These are phyloP conservation scores for Barnettozyma salicaria DNA, from an alignment of 805 yeast genomes.

Conservation along the genomic window DNA sequence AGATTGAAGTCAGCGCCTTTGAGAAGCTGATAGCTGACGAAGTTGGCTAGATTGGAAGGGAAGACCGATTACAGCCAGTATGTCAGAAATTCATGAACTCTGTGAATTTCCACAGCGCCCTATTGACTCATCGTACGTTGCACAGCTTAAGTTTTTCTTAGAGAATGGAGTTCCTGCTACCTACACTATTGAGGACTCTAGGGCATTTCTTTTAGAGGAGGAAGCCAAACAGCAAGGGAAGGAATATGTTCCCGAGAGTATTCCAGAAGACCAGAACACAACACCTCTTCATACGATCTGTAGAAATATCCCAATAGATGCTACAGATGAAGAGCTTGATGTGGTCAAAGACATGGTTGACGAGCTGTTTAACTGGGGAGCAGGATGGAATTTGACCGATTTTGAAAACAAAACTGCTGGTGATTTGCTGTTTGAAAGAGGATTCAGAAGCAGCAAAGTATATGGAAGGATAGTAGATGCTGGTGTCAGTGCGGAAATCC, in stretches of 20 bases:
- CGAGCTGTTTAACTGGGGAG: constrained; percentile 73
- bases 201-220: constrained; percentile 34
- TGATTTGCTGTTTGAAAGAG: constrained; percentile 59
- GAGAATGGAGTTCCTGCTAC: constrained; percentile 74
- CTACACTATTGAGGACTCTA: constrained; percentile 72
- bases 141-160: constrained; percentile 40
- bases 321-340: constrained; percentile 34
- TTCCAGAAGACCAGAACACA: constrained; percentile 47
- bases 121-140: constrained; percentile 38
- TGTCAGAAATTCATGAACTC: constrained; percentile 71
- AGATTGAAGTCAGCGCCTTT: too few relatives aligned
- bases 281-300: constrained; percentile 75
- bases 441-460: constrained; percentile 36
- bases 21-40: too few relatives aligned
- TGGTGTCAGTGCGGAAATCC: constrained; percentile 84
- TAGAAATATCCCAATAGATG: constrained; percentile 41
- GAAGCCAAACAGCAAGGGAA: constrained; percentile 31
- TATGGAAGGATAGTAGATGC: constrained; percentile 60
- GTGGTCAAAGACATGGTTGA: constrained; percentile 53
- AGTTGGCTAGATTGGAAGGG: too few relatives aligned
- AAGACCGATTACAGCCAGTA: too few relatives aligned
- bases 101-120: constrained; percentile 50
- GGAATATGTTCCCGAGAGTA: constrained; percentile 31
- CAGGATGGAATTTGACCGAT: constrained; percentile 85
- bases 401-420: constrained; percentile 76